Conservation (phyloP, 2,329 filamentous ascomycete species). For the Lachnellula willkommii region DNA sequence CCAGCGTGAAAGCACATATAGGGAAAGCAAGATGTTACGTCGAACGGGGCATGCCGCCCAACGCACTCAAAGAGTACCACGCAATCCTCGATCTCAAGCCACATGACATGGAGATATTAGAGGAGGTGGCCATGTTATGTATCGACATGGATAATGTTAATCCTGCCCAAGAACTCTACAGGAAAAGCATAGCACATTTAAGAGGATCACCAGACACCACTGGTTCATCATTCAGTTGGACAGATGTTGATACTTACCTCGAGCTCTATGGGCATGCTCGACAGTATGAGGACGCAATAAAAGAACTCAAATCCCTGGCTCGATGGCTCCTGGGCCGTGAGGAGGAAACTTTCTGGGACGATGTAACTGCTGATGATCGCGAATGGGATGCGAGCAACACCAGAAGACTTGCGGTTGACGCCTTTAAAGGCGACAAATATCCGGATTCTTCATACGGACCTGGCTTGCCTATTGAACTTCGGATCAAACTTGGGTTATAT, state of each 20-base stretch:
- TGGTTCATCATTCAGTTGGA: slow-evolving; percentile 50
- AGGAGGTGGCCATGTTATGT: slow-evolving; percentile 31
- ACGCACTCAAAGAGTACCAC: slow-evolving; percentile 53
- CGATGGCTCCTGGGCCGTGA: slow-evolving; percentile 78
- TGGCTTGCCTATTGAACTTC: slow-evolving; percentile 73
- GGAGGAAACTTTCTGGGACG: slow-evolving; percentile 73
- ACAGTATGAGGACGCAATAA: slow-evolving; percentile 60
- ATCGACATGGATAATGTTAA: slow-evolving; percentile 31
- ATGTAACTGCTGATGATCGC: slow-evolving; percentile 65
- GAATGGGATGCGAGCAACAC: slow-evolving; percentile 79
- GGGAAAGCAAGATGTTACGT: slow-evolving; percentile 55
- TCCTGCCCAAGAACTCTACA: slow-evolving; percentile 32
- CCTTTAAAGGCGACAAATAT: slow-evolving; percentile 53
- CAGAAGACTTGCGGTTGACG: slow-evolving; percentile 57
- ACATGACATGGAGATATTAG: slow-evolving; percentile 40
- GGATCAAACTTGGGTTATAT: slow-evolving; percentile 77
- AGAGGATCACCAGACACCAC: slow-evolving; percentile 11
- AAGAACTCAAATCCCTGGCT: slow-evolving; percentile 64
- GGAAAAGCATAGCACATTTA: slow-evolving; percentile 28
- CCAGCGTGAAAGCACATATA: slow-evolving; percentile 47
- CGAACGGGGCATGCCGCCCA: slow-evolving; percentile 48
- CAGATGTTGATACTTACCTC: slow-evolving; percentile 77
- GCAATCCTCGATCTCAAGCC: slow-evolving; percentile 45
- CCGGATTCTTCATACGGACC: slow-evolving; percentile 59
- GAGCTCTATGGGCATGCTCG: slow-evolving; percentile 68